Evolutionary conservation across 495 filamentous ascomycete species (phyloP), one percentile per base, ranked within the genome.

Genomic region (Penicillium argentinense): DNA sequence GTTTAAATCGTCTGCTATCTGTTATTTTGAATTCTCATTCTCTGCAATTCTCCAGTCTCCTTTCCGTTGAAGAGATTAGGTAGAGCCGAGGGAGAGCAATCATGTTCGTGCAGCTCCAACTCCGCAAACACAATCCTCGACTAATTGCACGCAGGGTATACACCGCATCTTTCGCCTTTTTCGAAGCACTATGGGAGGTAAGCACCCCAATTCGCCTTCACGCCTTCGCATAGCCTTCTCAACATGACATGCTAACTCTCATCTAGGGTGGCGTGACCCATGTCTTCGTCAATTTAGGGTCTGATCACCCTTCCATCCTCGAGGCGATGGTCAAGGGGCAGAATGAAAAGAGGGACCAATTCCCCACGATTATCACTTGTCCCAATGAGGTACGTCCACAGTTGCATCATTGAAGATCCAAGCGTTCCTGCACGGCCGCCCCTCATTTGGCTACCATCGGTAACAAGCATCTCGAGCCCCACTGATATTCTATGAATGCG

Each of bases 321-420:
- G 92, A 97, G 71, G 90, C 91, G n/a, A 96, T 97, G 72, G 87
- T 95, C 45, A 92, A 91, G 66, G 92, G 88, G 12, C 83, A 90
- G 39, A 78, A 75, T 45, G 79, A 83, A 58, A 78, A 77, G 49
- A 66, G 62, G 37, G 82, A 78, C 32, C 73, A 78, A 41, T 96
- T 96, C 54, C 92, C 91, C 19, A 81, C 73, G 27, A 89, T 96
- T 41, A 87, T 97, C 56, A 97, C 91, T 37, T 96, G 91, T 63
- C 91, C 91, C 2, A 95, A 96, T 57, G 91, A 95, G 62, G 72
- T 75, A 61, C 12, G 61, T 47, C 19, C 19, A 21, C 16, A 9
- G 30, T 48, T 40, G 25, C 27, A 42, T 12, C 26, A 40, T 39
- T 28, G 13, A 17, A 37, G 41, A 30, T 42, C 25, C 30, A 32